Evolutionary conservation across 2,329 filamentous ascomycete genomes (phyloP).

Genomic region (Geosmithia morbida): DNA sequence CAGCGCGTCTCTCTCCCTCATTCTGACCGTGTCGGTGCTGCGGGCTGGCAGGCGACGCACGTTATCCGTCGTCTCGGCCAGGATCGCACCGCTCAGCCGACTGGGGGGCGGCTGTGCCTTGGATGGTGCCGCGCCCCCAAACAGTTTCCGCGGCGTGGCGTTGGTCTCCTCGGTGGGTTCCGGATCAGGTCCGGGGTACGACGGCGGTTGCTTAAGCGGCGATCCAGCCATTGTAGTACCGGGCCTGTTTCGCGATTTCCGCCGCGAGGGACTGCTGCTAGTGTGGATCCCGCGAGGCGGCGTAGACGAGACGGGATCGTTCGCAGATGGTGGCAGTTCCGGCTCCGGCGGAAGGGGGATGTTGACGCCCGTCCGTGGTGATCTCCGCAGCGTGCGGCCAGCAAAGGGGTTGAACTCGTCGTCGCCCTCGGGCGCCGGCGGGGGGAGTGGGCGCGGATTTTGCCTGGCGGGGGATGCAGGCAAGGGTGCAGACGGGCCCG

Average conservation of each 20-base stretch:
- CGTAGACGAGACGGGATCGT: conserved; percentile 37
- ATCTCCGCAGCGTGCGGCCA: conserved; percentile 18
- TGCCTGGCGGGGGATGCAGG: conserved; percentile 26
- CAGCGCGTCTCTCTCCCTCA: conserved; percentile 35
- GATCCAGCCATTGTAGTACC: conserved; percentile 31
- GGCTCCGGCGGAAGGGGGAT: conserved; percentile 31
- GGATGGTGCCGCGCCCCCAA: not conserved
- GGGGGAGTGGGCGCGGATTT: conserved; percentile 30
- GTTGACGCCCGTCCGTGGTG: conserved; percentile 3
- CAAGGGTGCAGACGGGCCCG: conserved; percentile 4
- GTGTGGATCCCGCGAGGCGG: conserved; percentile 45
- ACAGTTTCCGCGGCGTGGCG: not conserved
- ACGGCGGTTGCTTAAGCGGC: conserved; percentile 29
- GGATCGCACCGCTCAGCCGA: not conserved
- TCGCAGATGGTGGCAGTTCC: conserved; percentile 44
- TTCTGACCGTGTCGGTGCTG: conserved; percentile 33
- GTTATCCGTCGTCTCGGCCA: conserved; percentile 12
- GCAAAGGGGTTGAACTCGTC: conserved; percentile 27
- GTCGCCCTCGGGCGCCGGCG: conserved; percentile 24
- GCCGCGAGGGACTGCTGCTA: conserved; percentile 36
- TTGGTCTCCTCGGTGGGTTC: not conserved
- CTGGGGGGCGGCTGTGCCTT: not conserved
- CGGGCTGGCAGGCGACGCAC: conserved; percentile 25
- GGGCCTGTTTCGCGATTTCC: conserved; percentile 17
- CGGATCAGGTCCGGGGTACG: conserved; percentile 9